Base-by-base conservation (phyloP, 257 asterid genomes). In the Ajuga chamaepitys region DNA sequence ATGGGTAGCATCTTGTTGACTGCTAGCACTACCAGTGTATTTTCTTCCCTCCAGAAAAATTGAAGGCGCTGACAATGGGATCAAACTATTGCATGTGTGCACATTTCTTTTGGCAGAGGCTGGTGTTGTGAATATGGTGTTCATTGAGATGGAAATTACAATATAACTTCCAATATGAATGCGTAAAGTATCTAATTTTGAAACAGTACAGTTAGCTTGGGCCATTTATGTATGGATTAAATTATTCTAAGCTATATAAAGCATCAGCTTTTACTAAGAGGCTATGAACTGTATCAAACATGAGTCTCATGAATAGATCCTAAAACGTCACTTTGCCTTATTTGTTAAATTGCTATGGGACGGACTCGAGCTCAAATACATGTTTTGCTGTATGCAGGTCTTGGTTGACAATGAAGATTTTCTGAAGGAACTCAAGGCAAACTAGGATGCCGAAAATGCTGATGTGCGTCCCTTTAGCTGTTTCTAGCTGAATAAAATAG, bases 341-440 rank as follows among this genome's bases (percentile, higher is more conserved):
- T 50, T 51, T 30, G 20, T 62, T 26, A 11, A 25, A n/a, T n/a
- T n/a, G 41, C 50, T 63, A 18, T 16, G 16, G 65, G 25, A 51
- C 48, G 65, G 25, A 51, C 48, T 48, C 18, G 10, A 9, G 28
- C 61, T 25, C 12, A 8, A 42, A 18, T 62, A 10, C 46, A 7
- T 47, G 4, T 34, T 66, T 62, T 56, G 34, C 13, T 60, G 11
- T 56, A 57, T 67, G 72, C 67, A 93, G 99, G 99, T 93, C 71
- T 79, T 93, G 86, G 99, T 93, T 3, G 99, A 93, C 74, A 70
- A 87, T 58, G 84, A 77, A 62, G 97, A 93, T 83, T 93, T 93
- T 78, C 88, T 84, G 59, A 86, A 81, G 80, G 99, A 93, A 79
- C 96, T 89, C 47, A 75, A 77, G 77, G 58, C 74, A 40, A 57